Evolutionary conservation across 352 stramenopile genomes (phyloP), one percentile per base, ranked within the genome.

Genomic region (Hyaloperonospora brassicae): DNA sequence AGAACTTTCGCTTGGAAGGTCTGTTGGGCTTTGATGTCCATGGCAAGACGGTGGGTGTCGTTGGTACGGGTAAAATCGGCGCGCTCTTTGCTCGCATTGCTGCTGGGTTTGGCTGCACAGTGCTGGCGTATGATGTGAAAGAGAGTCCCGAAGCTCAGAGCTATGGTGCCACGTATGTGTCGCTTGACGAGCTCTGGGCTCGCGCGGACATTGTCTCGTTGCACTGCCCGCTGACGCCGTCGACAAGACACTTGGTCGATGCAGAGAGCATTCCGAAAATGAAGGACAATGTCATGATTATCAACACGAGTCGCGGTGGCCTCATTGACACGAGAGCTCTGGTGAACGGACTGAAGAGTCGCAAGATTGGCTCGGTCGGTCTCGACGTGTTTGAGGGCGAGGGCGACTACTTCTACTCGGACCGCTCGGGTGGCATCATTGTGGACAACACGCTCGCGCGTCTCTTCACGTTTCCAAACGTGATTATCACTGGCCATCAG

Each of bases 311-410:
- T 24, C 86, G 87, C 51, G 88, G 89, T 47, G 86, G 80, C 13
- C 61, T 96, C 6, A 81, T 96, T 35, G 79, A 96, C 57, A 96
- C 85, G 13, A 73, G 72, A 10, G 79, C 84, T 5, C 62, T 97
- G 0, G 73, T 96, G 23, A 58, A 78, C 40, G 86, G 78, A 12
- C 71, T 97, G 34, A 82, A 94, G 60, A 70, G 66, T 11, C 69
- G 80, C 43, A 85, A 93, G 47, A 85, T 97, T 41, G 72, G 71
- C 14, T 59, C 73, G 7, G 75, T 84, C 0, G 90, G 86, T 40
- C 68, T 96, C 0, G 90, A 97, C 47, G 90, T 97, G n/a, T 96
- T 87, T 50, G 80, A 89, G 49, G 78, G 76, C 38, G 81, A 89
- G 49, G 73, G 72, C 7, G 75, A 85, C 0, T 88, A 84, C 65